Percentiles rank a stretch among this genome's conserved stretches.
Conservation (phyloP, 805 yeast genomes). For the Ogataea trehalophila region DNA sequence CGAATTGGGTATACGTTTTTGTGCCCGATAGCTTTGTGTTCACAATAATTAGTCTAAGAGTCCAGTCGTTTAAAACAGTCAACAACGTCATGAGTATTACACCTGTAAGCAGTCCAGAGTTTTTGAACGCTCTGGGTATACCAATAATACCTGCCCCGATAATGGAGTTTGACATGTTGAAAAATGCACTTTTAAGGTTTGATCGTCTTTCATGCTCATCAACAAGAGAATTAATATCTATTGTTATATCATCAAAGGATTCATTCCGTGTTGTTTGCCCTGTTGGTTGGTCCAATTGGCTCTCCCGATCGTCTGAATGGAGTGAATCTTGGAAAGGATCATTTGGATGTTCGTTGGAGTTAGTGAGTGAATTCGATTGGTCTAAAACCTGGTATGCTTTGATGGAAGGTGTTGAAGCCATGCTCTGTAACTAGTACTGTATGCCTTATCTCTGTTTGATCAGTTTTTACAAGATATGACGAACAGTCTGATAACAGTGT, state of each 20-base stretch:
- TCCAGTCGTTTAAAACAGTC: conserved; percentile 83
- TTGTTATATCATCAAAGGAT: conserved; percentile 1
- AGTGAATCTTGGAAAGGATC: neutral
- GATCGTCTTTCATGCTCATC: conserved; percentile 38
- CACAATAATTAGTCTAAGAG: conserved; percentile 68
- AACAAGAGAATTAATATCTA: conserved; percentile 6
- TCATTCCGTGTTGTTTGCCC: neutral
- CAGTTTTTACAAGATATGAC: no score
- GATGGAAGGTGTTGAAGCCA: neutral
- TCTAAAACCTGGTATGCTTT: neutral
- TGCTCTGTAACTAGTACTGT: no score
- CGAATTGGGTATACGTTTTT: conserved; percentile 81
- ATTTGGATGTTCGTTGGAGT: no score
- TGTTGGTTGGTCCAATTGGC: neutral
- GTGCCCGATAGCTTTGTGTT: conserved; percentile 77
- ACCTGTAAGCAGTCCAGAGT: conserved; percentile 78
- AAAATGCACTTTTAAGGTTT: conserved; percentile 78
- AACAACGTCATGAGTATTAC: conserved; percentile 52
- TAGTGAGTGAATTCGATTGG: no score
- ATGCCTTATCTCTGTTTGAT: no score
- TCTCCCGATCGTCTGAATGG: neutral
- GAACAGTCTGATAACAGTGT: no score
- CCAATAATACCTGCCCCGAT: conserved; percentile 96
- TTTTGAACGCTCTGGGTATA: conserved; percentile 81
- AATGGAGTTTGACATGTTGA: conserved; percentile 96